These are phyloP conservation scores for Ciborinia camelliae DNA, from an alignment of 2,329 filamentous ascomycete species.

Conservation along the genomic window DNA sequence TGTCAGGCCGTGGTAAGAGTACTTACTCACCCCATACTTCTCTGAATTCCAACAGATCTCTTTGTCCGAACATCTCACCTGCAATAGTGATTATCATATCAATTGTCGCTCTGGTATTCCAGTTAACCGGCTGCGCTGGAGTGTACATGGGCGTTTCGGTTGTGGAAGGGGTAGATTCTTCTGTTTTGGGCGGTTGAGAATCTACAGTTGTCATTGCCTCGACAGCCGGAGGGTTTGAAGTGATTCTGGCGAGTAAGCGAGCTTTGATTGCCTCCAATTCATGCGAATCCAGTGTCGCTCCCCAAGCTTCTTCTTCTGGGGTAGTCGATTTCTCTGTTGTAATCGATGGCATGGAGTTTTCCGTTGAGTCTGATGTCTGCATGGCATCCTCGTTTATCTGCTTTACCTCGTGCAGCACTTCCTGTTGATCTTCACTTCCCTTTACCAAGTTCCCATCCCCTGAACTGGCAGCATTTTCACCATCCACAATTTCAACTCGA, in stretches of 20 bases:
- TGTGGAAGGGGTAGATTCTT: neutral
- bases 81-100: constrained; percentile 90
- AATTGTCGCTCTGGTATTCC: constrained; percentile 60
- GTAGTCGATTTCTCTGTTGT: neutral
- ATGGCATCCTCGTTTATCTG: neutral
- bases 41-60: constrained; percentile 75
- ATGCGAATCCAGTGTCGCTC: neutral
- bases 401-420: neutral
- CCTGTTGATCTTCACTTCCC: neutral
- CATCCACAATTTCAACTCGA: constrained; percentile 39
- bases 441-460: constrained; percentile 2
- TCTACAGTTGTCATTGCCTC: neutral
- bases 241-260: constrained; percentile 5
- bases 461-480: constrained; percentile 30
- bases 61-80: constrained; percentile 85
- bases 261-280: neutral
- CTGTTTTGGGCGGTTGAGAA: neutral
- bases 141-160: neutral
- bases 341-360: neutral
- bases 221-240: neutral
- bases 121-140: constrained; percentile 30
- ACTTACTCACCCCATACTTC: constrained; percentile 45
- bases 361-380: neutral
- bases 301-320: neutral
- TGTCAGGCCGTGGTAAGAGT: neutral